Base-by-base conservation (phyloP, 257 asterid species). In the Euphrasia confusa region DNA sequence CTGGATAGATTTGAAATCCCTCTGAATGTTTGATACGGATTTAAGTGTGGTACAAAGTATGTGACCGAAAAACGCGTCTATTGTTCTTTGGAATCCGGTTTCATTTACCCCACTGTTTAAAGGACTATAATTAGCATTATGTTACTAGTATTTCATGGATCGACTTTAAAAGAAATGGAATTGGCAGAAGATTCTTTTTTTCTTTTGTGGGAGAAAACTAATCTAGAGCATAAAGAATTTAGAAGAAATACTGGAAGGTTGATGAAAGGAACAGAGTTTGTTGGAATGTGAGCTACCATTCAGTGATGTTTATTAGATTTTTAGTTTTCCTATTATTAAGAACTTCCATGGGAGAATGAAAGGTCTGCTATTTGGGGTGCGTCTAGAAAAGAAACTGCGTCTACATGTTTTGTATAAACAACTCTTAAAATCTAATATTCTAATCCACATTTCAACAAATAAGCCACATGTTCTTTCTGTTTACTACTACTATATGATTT, bases 281-380 rank as follows among this genome's bases (percentile, higher is more conserved):
- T 13, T 54, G 62, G 66, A 35, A 27, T 47, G 28, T 54, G 42
- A 33, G 47, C 48, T 15, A 12, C 33, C 35, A 15, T 30, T 13
- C 35, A 42, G 10, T 18, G 67, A 62, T 28, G 58, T 47, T 0
- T 8, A 28, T 13, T 3, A 45, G 24, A 21, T 45, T 61, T 10
- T 9, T 13, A 14, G 33, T 45, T 44, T 10, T 7, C 60, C 5
- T 63, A 11, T 45, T 13, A 44, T n/a, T 15, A 47, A 30, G 10
- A 62, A 28, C 26, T 15, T 28, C 15, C 32, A n/a, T 50, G 4
- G 30, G 17, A 63, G 49, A 63, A 17, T 28, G 32, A 27, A 13
- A 61, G 42, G 42, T 61, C 42, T 61, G 44, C 45, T 45, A 47
- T 45, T 26, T 47, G 58, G 57, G 50, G 42, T 28, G 58, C n/a